Conservation (phyloP, 768 basidiomycete genomes). For the Pleurotus pulmonarius region DNA sequence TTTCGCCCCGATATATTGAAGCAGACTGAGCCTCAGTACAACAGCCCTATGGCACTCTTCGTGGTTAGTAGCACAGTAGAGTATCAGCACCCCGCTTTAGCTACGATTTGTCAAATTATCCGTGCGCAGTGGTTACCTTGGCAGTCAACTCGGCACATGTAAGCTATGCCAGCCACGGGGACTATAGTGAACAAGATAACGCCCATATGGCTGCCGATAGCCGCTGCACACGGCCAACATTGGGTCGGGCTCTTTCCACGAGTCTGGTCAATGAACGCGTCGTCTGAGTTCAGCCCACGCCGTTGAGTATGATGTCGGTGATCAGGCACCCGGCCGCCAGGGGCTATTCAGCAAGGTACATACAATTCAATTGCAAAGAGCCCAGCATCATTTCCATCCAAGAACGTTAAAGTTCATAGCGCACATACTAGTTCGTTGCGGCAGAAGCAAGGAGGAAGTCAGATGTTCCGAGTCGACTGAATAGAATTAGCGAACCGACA, state of each 20-base stretch:
- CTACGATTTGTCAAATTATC: not conserved
- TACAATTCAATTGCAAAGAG: not conserved
- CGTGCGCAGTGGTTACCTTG: not conserved
- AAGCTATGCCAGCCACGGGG: not conserved
- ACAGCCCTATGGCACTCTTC: no score
- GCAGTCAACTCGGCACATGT: not conserved
- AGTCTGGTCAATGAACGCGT: no score
- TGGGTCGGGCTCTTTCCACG: no score
- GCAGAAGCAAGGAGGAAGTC: not conserved
- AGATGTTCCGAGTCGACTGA: no score
- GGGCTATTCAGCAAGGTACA: constrained; percentile 1
- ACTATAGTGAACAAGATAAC: not conserved
- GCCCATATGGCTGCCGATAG: no score
- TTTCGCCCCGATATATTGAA: no score
- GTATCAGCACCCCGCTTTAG: not conserved
- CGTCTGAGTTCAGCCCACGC: no score
- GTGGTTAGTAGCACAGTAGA: no score
- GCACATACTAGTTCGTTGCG: not conserved
- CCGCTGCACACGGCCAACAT: no score
- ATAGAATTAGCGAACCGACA: no score
- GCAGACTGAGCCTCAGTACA: no score
- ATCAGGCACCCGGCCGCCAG: not conserved
- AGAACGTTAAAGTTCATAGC: not conserved
- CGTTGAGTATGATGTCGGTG: not conserved
- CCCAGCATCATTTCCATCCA: not conserved